Conservation (phyloP, 805 yeast species). For the Ogataea methylovora region DNA sequence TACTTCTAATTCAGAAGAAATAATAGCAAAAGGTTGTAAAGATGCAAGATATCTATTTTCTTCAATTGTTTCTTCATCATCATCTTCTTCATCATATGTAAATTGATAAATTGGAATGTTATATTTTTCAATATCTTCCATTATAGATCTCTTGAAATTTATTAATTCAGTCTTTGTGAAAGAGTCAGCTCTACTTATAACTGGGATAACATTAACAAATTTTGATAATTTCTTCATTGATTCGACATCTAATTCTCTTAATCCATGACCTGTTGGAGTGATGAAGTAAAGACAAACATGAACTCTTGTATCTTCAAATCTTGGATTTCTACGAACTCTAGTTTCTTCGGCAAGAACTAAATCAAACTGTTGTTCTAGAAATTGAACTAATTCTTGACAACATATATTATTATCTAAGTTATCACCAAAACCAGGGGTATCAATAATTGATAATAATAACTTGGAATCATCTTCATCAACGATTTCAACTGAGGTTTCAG, state of each 20-base stretch:
- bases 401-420: conserved; percentile 56
- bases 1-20: conserved; percentile 54
- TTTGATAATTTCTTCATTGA: conserved; percentile 66
- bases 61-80: conserved; percentile 59
- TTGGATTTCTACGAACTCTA: conserved; percentile 77
- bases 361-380: conserved; percentile 71
- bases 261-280: conserved; percentile 71
- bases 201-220: conserved; percentile 67
- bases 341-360: conserved; percentile 80
- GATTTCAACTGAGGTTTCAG: conserved; percentile 56
- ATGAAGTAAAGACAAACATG: conserved; percentile 68
- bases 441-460: conserved; percentile 45
- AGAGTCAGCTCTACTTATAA: conserved; percentile 64
- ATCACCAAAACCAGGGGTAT: conserved; percentile 58
- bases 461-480: conserved; percentile 54
- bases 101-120: conserved; percentile 73
- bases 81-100: conserved; percentile 65
- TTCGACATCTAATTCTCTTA: conserved; percentile 64
- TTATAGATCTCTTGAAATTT: conserved; percentile 52
- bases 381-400: conserved; percentile 56
- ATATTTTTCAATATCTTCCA: conserved; percentile 55
- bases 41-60: conserved; percentile 56
- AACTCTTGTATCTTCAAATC: conserved; percentile 70
- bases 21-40: conserved; percentile 71
- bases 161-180: conserved; percentile 55